A percentile compares a stretch with the other conserved stretches of the same genome.
phyloP scores from a whole-genome alignment of 2,329 filamentous ascomycete genomes.

The Fusarium sp. region DNA sequence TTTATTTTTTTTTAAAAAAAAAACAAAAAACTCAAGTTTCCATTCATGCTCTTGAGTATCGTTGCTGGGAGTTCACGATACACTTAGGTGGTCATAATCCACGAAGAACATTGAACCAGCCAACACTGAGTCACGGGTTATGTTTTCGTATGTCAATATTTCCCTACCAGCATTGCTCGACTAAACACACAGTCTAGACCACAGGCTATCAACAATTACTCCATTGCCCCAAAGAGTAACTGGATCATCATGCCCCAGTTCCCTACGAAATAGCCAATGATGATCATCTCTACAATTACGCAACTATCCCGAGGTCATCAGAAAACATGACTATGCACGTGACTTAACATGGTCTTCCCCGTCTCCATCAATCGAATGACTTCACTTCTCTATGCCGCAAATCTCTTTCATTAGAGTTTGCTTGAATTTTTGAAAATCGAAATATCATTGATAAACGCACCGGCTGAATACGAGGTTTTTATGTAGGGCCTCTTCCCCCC shows the following conservation, averaged over 20 bases:
- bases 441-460: background rate
- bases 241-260: background rate
- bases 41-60: too few species aligned
- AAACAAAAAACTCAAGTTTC: too few species aligned
- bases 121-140: too few species aligned
- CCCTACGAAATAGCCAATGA: background rate
- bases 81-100: too few species aligned
- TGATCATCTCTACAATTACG: background rate
- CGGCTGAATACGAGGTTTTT: background rate
- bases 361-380: constrained; percentile 21
- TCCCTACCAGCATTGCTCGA: background rate
- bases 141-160: too few species aligned
- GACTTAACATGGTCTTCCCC: constrained; percentile 1
- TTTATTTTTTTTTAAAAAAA: too few species aligned
- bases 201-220: too few species aligned
- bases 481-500: background rate
- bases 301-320: background rate
- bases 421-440: background rate
- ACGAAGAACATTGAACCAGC: too few species aligned
- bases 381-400: constrained; percentile 24
- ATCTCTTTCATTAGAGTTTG: constrained; percentile 19
- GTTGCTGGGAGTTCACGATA: too few species aligned
- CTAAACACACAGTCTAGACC: too few species aligned
- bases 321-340: constrained; percentile 21
- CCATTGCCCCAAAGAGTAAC: background rate